Percentiles rank a stretch among this genome's conserved stretches.
Evolutionary conservation across 2,329 filamentous ascomycete genomes (phyloP).

Genomic region (Cercospora canescens): DNA sequence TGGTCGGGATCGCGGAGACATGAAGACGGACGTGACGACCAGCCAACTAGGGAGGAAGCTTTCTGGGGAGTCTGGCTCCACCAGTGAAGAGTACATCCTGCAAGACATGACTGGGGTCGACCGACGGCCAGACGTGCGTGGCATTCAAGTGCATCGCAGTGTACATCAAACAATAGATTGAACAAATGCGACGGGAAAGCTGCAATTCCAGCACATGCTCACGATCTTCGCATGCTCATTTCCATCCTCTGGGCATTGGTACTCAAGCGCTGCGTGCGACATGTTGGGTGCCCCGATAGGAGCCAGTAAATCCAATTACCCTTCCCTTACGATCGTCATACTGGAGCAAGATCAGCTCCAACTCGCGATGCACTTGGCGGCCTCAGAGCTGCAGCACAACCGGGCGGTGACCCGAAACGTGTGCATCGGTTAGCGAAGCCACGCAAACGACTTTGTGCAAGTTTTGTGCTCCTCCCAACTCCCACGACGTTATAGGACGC

Average conservation of each 20-base stretch:
- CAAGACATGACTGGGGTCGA: slow-evolving; percentile 17
- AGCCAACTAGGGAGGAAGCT: slow-evolving; percentile 19
- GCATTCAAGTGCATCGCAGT: slow-evolving; percentile 23
- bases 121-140: slow-evolving; percentile 9
- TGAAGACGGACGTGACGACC: slow-evolving; percentile 19
- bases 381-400: not conserved
- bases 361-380: not conserved
- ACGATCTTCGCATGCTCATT: not conserved
- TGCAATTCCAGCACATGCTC: not conserved
- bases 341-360: not conserved
- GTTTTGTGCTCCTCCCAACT: not conserved
- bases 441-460: not conserved
- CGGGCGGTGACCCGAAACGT: not conserved
- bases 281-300: not conserved
- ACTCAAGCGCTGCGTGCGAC: not conserved
- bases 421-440: not conserved
- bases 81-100: slow-evolving; percentile 25
- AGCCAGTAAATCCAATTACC: not conserved
- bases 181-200: not conserved
- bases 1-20: not conserved
- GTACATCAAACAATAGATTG: slow-evolving; percentile 20
- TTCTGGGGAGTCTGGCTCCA: slow-evolving; percentile 9
- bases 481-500: not conserved
- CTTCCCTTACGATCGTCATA: not conserved
- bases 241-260: not conserved